phyloP scores from a whole-genome alignment of 106 monocot genomes.

The Dendrobium catenatum region DNA sequence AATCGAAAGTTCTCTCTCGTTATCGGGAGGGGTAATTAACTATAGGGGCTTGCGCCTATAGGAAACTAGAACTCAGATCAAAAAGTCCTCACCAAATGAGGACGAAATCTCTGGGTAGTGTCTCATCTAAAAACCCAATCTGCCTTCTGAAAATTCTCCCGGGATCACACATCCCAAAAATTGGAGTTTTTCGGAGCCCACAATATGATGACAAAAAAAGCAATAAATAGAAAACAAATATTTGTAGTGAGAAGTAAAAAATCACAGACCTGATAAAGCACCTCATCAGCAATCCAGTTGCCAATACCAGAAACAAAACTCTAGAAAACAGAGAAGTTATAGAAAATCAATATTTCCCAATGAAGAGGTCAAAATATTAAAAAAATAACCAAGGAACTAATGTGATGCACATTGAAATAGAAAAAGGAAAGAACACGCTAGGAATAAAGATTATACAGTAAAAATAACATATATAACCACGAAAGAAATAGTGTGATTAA shows the following conservation, averaged over 20 bases:
- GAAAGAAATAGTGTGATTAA: not conserved
- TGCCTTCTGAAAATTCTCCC: no score
- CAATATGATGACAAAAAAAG: not conserved
- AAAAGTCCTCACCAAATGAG: no score
- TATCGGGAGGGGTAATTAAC: no score
- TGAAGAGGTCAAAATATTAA: not conserved
- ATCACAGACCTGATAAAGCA: slow-evolving; percentile 80
- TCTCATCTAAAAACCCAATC: no score
- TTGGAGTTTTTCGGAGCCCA: no score
- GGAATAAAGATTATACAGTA: not conserved
- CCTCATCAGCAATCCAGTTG: slow-evolving; percentile 98
- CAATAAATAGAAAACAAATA: not conserved
- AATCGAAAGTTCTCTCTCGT: no score
- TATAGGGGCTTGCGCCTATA: no score
- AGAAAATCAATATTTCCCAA: not conserved
- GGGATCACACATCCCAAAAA: no score
- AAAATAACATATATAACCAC: not conserved
- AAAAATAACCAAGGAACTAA: not conserved
- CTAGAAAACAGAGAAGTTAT: slow-evolving; percentile 26
- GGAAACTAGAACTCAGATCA: no score
- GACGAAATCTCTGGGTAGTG: no score
- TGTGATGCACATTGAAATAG: not conserved
- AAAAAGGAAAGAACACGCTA: not conserved
- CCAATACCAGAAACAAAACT: slow-evolving; percentile 92
- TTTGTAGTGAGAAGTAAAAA: slow-evolving; percentile 3